Percentiles rank a stretch among this genome's conserved stretches.
These are phyloP conservation scores for Heterobasidion parviporum DNA, from an alignment of 1,284 basidiomycete species.

Conservation along the genomic window DNA sequence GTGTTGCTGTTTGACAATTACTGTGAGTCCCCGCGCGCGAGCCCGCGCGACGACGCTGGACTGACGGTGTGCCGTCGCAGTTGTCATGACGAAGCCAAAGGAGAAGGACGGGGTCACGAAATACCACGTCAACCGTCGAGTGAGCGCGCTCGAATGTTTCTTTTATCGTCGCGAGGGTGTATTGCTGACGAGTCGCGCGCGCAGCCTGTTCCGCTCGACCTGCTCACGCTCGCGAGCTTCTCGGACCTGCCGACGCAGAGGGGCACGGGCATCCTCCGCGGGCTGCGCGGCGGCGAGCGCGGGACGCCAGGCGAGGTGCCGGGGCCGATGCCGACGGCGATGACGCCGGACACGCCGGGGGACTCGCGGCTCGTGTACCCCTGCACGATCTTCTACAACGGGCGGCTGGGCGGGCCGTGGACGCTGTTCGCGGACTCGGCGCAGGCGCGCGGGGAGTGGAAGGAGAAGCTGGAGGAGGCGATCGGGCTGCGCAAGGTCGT, in stretches of 20 bases:
- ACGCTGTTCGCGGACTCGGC: constrained; percentile 81
- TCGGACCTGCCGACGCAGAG: constrained; percentile 65
- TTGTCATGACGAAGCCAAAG: constrained; percentile 82
- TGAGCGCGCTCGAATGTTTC: constrained; percentile 26
- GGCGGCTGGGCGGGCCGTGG: constrained; percentile 74
- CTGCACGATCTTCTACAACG: constrained; percentile 79
- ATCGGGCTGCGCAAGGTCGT: constrained; percentile 79
- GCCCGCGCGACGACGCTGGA: too few species aligned
- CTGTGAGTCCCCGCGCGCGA: constrained; percentile 35
- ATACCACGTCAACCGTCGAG: constrained; percentile 74
- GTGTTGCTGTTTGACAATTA: constrained; percentile 93
- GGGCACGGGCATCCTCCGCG: constrained; percentile 50
- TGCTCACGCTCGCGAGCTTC: constrained; percentile 78
- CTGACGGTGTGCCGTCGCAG: constrained; percentile 27
- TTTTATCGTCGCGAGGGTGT: background rate
- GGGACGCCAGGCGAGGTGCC: constrained; percentile 10
- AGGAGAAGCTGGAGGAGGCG: constrained; percentile 82
- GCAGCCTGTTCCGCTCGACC: constrained; percentile 84
- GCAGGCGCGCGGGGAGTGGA: constrained; percentile 79
- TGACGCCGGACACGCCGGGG: constrained; percentile 36
- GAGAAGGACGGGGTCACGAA: constrained; percentile 67
- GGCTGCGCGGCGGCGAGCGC: constrained; percentile 25
- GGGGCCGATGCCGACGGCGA: constrained; percentile 21
- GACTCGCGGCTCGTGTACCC: constrained; percentile 75
- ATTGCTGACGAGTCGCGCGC: background rate